Percentiles rank a stretch among this genome's conserved stretches.
Conservation (phyloP, 106 monocot genomes). For the Dioscorea zingiberensis region DNA sequence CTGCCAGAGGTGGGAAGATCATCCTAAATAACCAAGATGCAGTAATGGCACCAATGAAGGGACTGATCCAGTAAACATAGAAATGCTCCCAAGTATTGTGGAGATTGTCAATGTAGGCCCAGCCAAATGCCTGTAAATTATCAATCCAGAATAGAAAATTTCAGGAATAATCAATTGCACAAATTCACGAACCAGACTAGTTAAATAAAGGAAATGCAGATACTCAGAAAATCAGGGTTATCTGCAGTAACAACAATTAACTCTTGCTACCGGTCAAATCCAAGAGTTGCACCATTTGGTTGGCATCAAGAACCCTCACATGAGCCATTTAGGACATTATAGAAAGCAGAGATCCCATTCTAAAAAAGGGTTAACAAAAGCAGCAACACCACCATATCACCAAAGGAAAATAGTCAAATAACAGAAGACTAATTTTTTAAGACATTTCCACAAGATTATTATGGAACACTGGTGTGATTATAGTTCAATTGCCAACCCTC, state of each 20-base stretch:
- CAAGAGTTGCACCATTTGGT: too few species aligned
- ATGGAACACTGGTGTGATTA: too few species aligned
- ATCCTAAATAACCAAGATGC: slow-evolving; percentile 11
- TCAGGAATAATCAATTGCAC: background rate
- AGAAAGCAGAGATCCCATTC: background rate
- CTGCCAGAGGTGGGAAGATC: background rate
- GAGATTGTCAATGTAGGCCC: slow-evolving; percentile 16
- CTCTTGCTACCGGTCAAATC: background rate
- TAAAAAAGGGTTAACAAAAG: too few species aligned
- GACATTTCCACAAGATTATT: too few species aligned
- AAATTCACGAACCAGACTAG: background rate
- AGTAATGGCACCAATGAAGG: slow-evolving; percentile 16
- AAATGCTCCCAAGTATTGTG: slow-evolving; percentile 18
- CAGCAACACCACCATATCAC: too few species aligned
- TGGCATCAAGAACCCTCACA: too few species aligned
- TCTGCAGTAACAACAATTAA: background rate
- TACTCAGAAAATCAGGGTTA: background rate
- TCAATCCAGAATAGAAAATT: background rate
- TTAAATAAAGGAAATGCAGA: background rate
- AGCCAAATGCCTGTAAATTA: slow-evolving; percentile 15
- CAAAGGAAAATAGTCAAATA: too few species aligned
- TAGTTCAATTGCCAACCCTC: too few species aligned
- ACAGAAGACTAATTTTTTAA: too few species aligned
- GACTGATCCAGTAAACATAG: slow-evolving; percentile 24
- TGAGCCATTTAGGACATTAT: background rate